phyloP scores from a whole-genome alignment of 1,284 basidiomycete species.

The Cryptococcus sp. region DNA sequence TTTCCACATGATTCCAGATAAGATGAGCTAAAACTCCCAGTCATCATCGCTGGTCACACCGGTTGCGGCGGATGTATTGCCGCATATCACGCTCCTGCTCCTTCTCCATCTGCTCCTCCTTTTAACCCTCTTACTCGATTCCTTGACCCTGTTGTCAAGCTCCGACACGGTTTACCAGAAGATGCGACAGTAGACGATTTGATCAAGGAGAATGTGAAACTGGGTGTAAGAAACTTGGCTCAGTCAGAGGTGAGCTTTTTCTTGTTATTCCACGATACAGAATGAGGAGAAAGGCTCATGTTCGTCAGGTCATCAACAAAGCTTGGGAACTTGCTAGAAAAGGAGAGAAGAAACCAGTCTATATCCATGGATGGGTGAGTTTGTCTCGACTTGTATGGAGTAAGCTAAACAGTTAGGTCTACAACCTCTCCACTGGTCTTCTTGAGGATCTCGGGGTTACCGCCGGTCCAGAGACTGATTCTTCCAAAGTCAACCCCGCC shows the following conservation, averaged over 20 bases:
- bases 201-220: conserved; percentile 71
- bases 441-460: conserved; percentile 63
- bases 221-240: conserved; percentile 68
- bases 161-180: conserved; percentile 55
- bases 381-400: background rate
- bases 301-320: conserved; percentile 54
- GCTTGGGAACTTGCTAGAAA: conserved; percentile 66
- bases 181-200: conserved; percentile 54
- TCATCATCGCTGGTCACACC: conserved; percentile 76
- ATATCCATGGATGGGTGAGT: conserved; percentile 69
- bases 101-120: conserved; percentile 23
- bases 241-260: conserved; percentile 47
- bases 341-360: conserved; percentile 47
- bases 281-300: background rate
- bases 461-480: conserved; percentile 18
- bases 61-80: conserved; percentile 68
- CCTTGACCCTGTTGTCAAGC: conserved; percentile 64
- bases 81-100: conserved; percentile 51
- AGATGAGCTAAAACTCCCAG: conserved; percentile 44
- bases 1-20: background rate
- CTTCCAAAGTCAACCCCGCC: background rate
- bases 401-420: conserved; percentile 50
- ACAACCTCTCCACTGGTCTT: conserved; percentile 65
- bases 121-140: conserved; percentile 62
- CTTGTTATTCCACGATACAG: background rate